Evolutionary conservation across 2,329 filamentous ascomycete species (phyloP), one percentile per base, ranked within the genome.

Genomic region (Scorias spongiosa): DNA sequence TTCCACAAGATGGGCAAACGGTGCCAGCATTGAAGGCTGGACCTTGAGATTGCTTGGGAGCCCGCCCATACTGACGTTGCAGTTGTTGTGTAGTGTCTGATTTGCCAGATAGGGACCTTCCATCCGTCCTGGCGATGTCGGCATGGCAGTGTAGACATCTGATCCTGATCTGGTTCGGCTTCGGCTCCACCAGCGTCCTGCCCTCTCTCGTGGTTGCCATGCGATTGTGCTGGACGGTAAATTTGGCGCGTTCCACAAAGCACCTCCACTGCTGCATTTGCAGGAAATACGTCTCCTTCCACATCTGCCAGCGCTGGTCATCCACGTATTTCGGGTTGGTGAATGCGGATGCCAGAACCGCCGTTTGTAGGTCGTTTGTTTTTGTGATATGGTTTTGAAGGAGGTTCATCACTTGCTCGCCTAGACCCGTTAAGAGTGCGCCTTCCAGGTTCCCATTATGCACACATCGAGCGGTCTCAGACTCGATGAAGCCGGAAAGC

Each of bases 341-440:
- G 58, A 83, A 79, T 10, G 81, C 81, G 45, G 84, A 74, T 47
- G 85, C 74, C 2, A 91, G 69, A 0, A 83, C 80, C 1, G 84
- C 81, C 1, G 84, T 87, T 63, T 93, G 85, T 18, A 84, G 71
- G 59, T 89, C 84, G 56, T 78, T 72, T 58, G 81, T 86, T 51
- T 81, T 81, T 52, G 80, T 72, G 39, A 91, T 73, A 60, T 87
- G 86, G 42, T 76, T 75, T 48, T 83, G 80, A 47, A 89, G 75
- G 14, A 91, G 75, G 57, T 87, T 81, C 46, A 88, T 78, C 42
- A 81, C 70, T 43, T 70, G 68, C 50, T 85, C 81, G 2, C 78
- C 79, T 47, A 93, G 79, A 32, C 85, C 85, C 0, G 83, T 84
- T 10, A 93, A 71, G 2, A 87, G 74, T 36, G 91, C 75, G 29